Evolutionary conservation across 2,329 filamentous ascomycete species (phyloP).

Genomic region (Trichoderma sp.): DNA sequence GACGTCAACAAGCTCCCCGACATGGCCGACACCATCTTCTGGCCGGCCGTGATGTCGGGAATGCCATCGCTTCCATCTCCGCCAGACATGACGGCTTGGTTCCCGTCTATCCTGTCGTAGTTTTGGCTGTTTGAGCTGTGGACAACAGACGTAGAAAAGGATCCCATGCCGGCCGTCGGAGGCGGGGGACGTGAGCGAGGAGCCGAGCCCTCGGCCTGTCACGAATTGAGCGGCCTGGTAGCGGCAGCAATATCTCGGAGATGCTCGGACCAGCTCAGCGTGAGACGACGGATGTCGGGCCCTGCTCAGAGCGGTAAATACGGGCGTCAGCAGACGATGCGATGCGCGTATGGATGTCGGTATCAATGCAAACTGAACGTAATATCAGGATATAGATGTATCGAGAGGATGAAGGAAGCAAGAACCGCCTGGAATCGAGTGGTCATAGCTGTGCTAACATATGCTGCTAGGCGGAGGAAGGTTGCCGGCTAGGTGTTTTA

Average conservation of each 20-base stretch:
- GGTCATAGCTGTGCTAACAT: conserved; percentile 8
- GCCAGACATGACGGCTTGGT: conserved; percentile 34
- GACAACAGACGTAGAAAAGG: conserved; percentile 12
- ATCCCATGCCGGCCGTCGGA: conserved; percentile 23
- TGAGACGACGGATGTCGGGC: not conserved
- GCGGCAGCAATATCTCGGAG: conserved; percentile 4
- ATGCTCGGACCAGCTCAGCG: conserved; percentile 9
- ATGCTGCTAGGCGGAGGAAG: not conserved
- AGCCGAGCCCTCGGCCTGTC: conserved; percentile 12
- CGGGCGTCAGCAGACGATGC: not conserved
- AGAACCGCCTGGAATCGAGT: not conserved
- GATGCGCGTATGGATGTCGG: not conserved
- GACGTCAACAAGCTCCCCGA: conserved; percentile 89
- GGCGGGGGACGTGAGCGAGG: conserved; percentile 16
- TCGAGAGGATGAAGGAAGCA: not conserved
- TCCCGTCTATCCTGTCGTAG: conserved; percentile 33
- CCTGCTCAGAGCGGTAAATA: not conserved
- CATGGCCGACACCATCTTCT: conserved; percentile 95
- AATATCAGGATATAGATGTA: not conserved
- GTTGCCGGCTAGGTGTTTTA: not conserved
- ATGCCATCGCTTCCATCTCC: conserved; percentile 38
- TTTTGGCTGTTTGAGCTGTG: conserved; percentile 28
- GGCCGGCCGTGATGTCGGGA: conserved; percentile 73
- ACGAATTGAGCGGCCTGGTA: not conserved
- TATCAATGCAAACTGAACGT: not conserved